Conservation (phyloP, 306 rosid genomes). For the Lithocarpus polystachyus region DNA sequence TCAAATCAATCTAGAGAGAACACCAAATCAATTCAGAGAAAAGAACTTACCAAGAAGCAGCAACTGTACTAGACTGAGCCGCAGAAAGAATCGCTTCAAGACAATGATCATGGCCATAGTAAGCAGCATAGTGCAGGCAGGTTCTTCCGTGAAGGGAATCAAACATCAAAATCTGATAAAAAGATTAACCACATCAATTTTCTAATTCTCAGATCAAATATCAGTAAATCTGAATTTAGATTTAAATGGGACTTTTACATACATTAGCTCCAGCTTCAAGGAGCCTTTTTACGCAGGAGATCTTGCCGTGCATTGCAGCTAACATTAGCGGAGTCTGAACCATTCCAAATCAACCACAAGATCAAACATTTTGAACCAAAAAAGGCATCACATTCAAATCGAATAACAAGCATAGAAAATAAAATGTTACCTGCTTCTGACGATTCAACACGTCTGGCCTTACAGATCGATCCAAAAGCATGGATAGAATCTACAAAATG, state of each 20-base stretch:
- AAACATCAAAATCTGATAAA: constrained; percentile 77
- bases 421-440: constrained; percentile 69
- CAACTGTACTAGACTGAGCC: constrained; percentile 82
- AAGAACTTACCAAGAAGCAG: constrained; percentile 80
- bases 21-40: constrained; percentile 4
- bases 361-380: neutral
- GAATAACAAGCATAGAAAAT: neutral
- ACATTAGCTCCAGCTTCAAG: constrained; percentile 94
- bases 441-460: constrained; percentile 92
- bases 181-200: constrained; percentile 12
- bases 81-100: constrained; percentile 76
- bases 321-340: constrained; percentile 93
- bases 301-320: constrained; percentile 97
- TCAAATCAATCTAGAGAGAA: neutral
- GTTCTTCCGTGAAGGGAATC: constrained; percentile 85
- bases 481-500: constrained; percentile 58
- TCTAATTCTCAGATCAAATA: neutral
- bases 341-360: constrained; percentile 22
- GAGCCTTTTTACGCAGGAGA: constrained; percentile 68
- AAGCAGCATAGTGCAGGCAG: constrained; percentile 90
- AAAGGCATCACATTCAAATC: constrained; percentile 2
- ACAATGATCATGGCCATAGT: constrained; percentile 86
- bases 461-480: constrained; percentile 68
- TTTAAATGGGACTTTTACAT: constrained; percentile 10
- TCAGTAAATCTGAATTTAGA: neutral